Evolutionary conservation across 1,139 yeast genomes (phyloP), one percentile per base, ranked within the genome.

Genomic region (Pichia sp.): DNA sequence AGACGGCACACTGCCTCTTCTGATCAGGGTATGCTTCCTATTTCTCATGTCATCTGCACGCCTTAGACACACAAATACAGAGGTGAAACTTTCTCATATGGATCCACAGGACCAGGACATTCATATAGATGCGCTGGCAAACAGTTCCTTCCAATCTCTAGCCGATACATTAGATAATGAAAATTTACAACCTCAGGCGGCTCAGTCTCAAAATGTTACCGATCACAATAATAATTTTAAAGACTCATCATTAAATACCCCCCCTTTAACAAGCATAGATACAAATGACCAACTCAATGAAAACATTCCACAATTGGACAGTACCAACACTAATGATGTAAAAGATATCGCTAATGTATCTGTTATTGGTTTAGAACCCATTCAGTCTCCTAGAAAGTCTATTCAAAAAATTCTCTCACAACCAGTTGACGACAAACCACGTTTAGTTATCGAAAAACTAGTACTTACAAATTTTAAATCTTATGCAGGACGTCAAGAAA

Each of bases 401-500:
- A 26, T 37, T 3, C 42, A 44, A 28, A 34, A 37, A 27, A 20
- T 37, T 5, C 30, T 40, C 2, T 24, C 20, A 13, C 37, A 37
- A 22, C 32, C 42, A 6, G 14, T 35, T 5, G 31, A 37, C 16
- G 16, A 33, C 8, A 39, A 49, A 38, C 61, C 61, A 15, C 67
- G 98, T 36, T 63, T 91, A 26, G 94, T 86, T 6, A 89, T 91
- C 34, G 68, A 79, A 33, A 76, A 77, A 52, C 64, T 91, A 26
- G 83, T 81, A 0, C 69, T 93, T 36, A 80, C 81, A 5, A 84
- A 93, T 58, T 93, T 91, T 73, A 93, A 93, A 57, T 88, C 97
- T 0, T 93, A 93, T 60, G 97, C 97, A 0, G 98, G 98, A 0
- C 66, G 72, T n/a, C 97, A 91, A 63, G 76, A 76, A 9, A 85